Evolutionary conservation across 225 moss, liverwort and hornwort species (phyloP).

Genomic region (Sphagnum tenellum): DNA sequence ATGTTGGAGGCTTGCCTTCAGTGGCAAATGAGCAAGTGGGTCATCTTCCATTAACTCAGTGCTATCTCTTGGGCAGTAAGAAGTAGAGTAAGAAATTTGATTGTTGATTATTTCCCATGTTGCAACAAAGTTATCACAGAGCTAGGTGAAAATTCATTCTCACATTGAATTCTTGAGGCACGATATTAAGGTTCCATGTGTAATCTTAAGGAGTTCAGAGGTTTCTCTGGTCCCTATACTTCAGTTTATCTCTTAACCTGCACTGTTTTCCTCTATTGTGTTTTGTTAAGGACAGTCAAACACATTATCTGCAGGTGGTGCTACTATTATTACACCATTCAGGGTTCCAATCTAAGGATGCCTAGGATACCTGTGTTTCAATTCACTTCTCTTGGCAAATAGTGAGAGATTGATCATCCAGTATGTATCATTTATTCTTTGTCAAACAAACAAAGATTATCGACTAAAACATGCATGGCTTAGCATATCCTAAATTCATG

Average conservation of each 20-base stretch:
- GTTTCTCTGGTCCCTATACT: conserved; percentile 12
- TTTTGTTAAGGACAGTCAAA: conserved; percentile 11
- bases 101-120: background rate
- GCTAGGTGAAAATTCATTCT: too few species aligned
- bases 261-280: conserved; percentile 5
- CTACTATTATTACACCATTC: conserved; percentile 11
- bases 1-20: conserved; percentile 91
- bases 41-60: background rate
- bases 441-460: too few species aligned
- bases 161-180: background rate
- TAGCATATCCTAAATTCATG: background rate
- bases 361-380: conserved; percentile 8
- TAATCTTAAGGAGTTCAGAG: conserved; percentile 4
- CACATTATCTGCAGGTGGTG: conserved; percentile 5
- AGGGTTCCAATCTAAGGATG: conserved; percentile 8
- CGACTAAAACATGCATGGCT: background rate
- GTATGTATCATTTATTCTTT: too few species aligned
- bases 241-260: background rate
- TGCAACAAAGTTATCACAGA: background rate
- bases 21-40: conserved; percentile 93
- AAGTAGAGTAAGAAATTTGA: background rate
- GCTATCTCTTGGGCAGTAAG: too few species aligned
- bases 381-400: background rate
- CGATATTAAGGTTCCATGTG: background rate
- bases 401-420: too few species aligned